Base-by-base conservation (phyloP, 2,329 filamentous ascomycete species). In the Fusarium ramigenum region DNA sequence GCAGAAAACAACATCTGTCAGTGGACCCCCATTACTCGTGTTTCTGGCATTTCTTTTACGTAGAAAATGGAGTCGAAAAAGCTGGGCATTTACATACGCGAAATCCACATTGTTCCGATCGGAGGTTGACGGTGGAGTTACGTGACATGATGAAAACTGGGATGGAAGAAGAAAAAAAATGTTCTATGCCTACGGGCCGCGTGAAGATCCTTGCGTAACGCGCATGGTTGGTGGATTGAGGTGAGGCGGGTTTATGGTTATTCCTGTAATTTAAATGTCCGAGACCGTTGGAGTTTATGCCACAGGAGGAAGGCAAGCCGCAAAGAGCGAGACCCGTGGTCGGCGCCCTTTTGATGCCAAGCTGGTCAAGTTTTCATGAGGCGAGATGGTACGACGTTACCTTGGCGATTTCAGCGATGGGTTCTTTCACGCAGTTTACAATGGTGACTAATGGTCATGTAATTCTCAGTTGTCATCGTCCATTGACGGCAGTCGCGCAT, bases 21-120 rank as follows among this genome's bases (percentile, higher is more conserved):
- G 47, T 70, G 65, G 70, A 60, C 18, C 40, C 53, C 43, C 14
- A 28, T 60, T 60, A 61, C 59, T 72, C 67, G 56, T 23, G 15
- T 15, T 34, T 73, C 53, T 70, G 62, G 73, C 7, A 39, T 75
- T 75, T 75, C 69, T 75, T 73, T 75, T 75, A 75, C 72, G 72
- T 75, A 74, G 63, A 69, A 71, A 62, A 74, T 74, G 72, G 72
- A 73, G 66, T 50, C 63, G 23, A 56, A 69, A 60, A 63, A 36
- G 53, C 72, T 74, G 53, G 73, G 72, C 72, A 53, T 70, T 65
- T 40, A 61, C 60, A 65, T 59, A 71, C 21, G 28, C 44, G 23
- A 62, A 64, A 72, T 62, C 69, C 68, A 68, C 63, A 36, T 28
- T 14, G 23, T 56, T 68, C 69, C 69, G 49, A 59, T 63, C 69